These are phyloP conservation scores for Dryadomyces quercivorus DNA, from an alignment of 2,329 filamentous ascomycete genomes.

Conservation along the genomic window DNA sequence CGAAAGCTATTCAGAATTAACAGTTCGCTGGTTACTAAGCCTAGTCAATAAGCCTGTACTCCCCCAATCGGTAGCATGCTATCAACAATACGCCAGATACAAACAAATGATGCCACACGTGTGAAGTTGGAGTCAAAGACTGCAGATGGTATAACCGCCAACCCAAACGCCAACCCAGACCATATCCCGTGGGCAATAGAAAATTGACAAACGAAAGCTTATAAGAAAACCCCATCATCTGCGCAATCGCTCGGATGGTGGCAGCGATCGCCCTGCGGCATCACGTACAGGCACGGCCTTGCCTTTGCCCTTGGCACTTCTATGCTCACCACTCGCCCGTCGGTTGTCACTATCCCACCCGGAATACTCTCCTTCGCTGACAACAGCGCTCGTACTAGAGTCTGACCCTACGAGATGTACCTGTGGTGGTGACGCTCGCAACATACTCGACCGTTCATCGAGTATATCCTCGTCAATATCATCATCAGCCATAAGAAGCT, in stretches of 20 bases:
- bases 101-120: neutral
- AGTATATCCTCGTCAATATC: slow-evolving; percentile 33
- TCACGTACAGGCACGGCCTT: slow-evolving; percentile 30
- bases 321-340: slow-evolving; percentile 22
- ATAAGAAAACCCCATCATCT: slow-evolving; percentile 1
- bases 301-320: slow-evolving; percentile 32
- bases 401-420: slow-evolving; percentile 12
- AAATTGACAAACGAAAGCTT: neutral
- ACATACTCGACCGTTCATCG: slow-evolving; percentile 4
- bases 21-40: neutral
- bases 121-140: neutral
- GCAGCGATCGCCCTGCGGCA: slow-evolving; percentile 36
- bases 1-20: neutral
- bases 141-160: neutral
- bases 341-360: slow-evolving; percentile 30
- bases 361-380: slow-evolving; percentile 13
- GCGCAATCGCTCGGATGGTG: slow-evolving; percentile 41
- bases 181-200: neutral
- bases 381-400: slow-evolving; percentile 7
- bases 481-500: slow-evolving; percentile 42
- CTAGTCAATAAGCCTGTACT: neutral
- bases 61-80: neutral
- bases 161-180: slow-evolving; percentile 1
- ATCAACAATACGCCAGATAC: neutral
- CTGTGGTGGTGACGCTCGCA: slow-evolving; percentile 24